Evolutionary conservation across 164 flowering plant species (phyloP), one percentile per base, ranked within the genome.

Genomic region (Annona squamosa): DNA sequence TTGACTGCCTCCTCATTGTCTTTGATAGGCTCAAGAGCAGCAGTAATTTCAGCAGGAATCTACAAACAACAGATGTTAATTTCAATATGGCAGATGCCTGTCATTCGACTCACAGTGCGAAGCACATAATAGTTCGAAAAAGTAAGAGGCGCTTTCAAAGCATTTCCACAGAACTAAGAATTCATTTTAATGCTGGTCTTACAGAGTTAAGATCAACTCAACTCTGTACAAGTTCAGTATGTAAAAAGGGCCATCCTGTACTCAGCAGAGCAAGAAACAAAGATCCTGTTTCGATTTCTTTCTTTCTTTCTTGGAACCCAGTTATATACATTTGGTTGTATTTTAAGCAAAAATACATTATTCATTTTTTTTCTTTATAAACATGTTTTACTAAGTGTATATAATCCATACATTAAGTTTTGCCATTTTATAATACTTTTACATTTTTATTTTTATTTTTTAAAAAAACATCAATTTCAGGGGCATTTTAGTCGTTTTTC

Each of bases 1-100:
- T 63, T 91, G 44, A 96, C 98, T 72, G 99, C 98, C 79, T 96
- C 98, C 67, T 96, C 98, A 81, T 93, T 93, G 78, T 96, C 98
- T 84, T 93, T 96, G 66, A 96, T 90, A 65, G 97, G 93, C 78
- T 91, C 99, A 84, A 96, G 80, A 57, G 97, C 95, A 79, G 89
- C 91, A 7, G 65, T 87, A 68, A 96, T 71, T 81, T 96, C 98
- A 69, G 85, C 72, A 48, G 98, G 98, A 74, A 95, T 85, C 98
- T 92, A 61, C 70, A 80, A 67, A 67, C 52, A 7, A 43, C 41
- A 73, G 17, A 44, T 67, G 70, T 45, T 52, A 52, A 52, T 44
- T 67, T 48, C 19, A 69, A 9, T 37, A 46, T 46, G 12, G 19
- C 17, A 69, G 57, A 46, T 43, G 56, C 74, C 59, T 52, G 9